Percentiles rank a stretch among this genome's conserved stretches.
These are phyloP conservation scores for Spencermartinsiella europaea DNA, from an alignment of 805 yeast genomes.

Conservation along the genomic window DNA sequence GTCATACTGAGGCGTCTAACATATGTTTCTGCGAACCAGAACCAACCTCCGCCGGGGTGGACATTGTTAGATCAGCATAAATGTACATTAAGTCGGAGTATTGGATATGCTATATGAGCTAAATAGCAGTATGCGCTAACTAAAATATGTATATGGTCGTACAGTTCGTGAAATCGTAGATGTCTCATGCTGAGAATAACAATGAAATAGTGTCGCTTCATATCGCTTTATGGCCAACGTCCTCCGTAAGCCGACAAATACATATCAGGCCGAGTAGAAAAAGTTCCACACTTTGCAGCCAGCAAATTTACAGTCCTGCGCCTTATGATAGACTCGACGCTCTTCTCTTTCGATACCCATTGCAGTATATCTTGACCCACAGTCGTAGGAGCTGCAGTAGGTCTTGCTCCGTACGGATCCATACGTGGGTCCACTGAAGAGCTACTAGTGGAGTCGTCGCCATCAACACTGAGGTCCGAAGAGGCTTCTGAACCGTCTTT, in stretches of 20 bases:
- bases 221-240: conserved; percentile 3
- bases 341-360: conserved; percentile 19
- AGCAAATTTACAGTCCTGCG: conserved; percentile 14
- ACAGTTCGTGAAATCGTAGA: too few relatives aligned
- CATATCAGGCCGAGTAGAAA: conserved; percentile 14
- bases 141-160: too few relatives aligned
- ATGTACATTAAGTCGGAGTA: too few relatives aligned
- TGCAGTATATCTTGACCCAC: conserved; percentile 13
- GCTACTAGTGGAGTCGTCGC: not conserved
- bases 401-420: conserved; percentile 24
- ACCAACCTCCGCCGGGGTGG: too few relatives aligned
- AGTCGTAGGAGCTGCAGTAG: conserved; percentile 6
- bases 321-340: conserved; percentile 19
- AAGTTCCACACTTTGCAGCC: conserved; percentile 20
- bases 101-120: too few relatives aligned
- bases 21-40: too few relatives aligned
- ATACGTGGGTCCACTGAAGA: conserved; percentile 17
- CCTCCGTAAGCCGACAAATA: conserved; percentile 16
- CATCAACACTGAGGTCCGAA: not conserved
- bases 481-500: not conserved
- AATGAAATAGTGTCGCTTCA: not conserved
- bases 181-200: not conserved
- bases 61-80: too few relatives aligned
- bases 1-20: too few relatives aligned
- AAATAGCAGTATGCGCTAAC: too few relatives aligned